Evolutionary conservation across 2,329 filamentous ascomycete species (phyloP), one percentile per base, ranked within the genome.

Genomic region (Leptographium procerum): DNA sequence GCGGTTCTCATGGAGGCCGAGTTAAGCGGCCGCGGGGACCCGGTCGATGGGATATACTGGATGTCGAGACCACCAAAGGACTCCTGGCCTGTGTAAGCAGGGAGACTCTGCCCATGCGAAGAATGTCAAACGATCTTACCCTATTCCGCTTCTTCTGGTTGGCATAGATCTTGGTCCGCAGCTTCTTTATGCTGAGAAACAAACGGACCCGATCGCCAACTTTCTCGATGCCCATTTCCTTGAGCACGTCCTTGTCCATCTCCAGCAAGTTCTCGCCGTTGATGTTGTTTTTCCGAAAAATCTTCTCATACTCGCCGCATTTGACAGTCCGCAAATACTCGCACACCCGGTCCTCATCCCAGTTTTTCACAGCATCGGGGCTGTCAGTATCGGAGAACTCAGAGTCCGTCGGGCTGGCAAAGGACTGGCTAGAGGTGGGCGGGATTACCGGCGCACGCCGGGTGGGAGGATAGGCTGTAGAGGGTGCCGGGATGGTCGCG

Each of bases 171-270:
- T 85, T 89, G 58, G 86, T 90, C 63, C 89, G 79, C 59, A 94
- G 77, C 70, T 90, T 88, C 75, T 92, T 92, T 69, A 92, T 91
- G 64, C 86, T 86, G 62, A 91, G 80, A 67, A 90, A 91, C 61
- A 99, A 86, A 62, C 92, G 88, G 40, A 99, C 92, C 57, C 94
- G 86, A 71, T 99, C 94, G 63, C 94, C 94, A 64, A 99, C 89
- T 73, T 97, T 99, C 65, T 96, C 95, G 65, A 99, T 92, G 50
- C 94, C 94, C 84, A 99, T 95, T 71, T 99, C 94, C 72, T 96
- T 95, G 63, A 99, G 79, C 47, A 95, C 90, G 58, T 91, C 87
- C 77, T 96, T 95, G 72, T 99, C 94, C 79, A 96, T 92, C 73
- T 99, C 94, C 65, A 99, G 80, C 51, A 99, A 78, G 69, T 95